Conservation (phyloP, 2,329 filamentous ascomycete genomes). For the Lachnellula hyalina region DNA sequence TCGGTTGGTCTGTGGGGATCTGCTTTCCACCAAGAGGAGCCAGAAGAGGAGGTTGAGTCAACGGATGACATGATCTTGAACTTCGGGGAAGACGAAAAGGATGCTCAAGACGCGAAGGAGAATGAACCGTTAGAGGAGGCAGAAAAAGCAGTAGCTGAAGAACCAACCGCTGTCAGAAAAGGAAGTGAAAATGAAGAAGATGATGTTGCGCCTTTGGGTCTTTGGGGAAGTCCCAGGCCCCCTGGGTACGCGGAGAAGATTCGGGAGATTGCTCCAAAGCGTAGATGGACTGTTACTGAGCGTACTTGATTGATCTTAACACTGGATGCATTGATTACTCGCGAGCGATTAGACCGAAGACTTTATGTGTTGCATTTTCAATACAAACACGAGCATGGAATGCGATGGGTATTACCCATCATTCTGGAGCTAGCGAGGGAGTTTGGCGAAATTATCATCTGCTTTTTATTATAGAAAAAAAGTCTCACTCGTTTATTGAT, state of each 20-base stretch:
- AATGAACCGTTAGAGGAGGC: neutral
- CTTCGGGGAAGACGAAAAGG: conserved; percentile 38
- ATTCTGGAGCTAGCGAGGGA: no score
- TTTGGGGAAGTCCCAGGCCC: conserved; percentile 43
- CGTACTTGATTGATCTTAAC: conserved; percentile 2
- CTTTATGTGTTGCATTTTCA: neutral
- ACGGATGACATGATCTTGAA: conserved; percentile 42
- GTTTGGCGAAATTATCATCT: no score
- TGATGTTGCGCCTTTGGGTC: conserved; percentile 35
- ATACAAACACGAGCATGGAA: no score
- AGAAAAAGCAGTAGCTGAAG: neutral
- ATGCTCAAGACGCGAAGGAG: neutral
- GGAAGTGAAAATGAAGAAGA: conserved; percentile 20
- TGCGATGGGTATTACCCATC: no score
- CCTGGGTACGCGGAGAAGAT: conserved; percentile 42
- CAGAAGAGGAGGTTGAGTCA: conserved; percentile 32
- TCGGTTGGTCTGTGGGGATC: conserved; percentile 47
- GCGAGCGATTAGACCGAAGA: neutral
- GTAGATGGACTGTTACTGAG: conserved; percentile 53
- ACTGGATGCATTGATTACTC: neutral
- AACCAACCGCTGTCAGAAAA: neutral
- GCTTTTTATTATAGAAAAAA: no score
- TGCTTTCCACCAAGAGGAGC: conserved; percentile 36
- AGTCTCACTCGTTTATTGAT: no score
- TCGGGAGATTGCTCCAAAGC: conserved; percentile 44